Conservation (phyloP, 1,139 yeast species). For the Protomyces inundatus region DNA sequence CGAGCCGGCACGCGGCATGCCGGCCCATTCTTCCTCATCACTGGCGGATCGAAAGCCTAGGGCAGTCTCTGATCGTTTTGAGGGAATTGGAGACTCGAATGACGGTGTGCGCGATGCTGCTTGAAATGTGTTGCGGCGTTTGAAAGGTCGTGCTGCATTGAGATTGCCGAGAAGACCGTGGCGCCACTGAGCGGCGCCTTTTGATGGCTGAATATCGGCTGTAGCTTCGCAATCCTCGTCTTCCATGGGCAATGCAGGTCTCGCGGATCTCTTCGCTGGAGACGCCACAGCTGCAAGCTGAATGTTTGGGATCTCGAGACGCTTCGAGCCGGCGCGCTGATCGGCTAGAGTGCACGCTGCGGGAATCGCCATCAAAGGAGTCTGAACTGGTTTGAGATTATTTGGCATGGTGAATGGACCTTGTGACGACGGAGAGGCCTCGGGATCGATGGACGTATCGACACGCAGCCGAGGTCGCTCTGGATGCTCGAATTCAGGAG, state of each 20-base stretch:
- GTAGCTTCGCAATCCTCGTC: neutral
- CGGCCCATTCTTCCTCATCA: neutral
- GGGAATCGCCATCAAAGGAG: conserved; percentile 60
- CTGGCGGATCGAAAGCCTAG: neutral
- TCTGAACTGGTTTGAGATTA: conserved; percentile 23
- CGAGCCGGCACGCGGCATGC: neutral
- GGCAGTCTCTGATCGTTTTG: neutral
- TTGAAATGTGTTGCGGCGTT: neutral
- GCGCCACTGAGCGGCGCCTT: neutral
- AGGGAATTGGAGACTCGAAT: neutral
- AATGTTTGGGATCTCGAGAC: neutral
- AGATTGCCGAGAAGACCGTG: neutral
- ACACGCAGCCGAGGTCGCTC: neutral
- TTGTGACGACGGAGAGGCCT: neutral
- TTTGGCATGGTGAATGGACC: conserved; percentile 12
- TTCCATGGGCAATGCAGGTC: neutral
- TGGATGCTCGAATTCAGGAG: neutral
- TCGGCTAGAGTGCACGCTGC: conserved; percentile 46
- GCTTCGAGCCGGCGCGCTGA: neutral
- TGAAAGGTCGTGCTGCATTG: neutral
- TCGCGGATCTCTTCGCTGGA: neutral
- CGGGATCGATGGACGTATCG: neutral
- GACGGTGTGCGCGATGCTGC: neutral
- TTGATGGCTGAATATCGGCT: neutral
- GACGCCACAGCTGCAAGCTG: neutral